Base-by-base conservation (phyloP, 2,329 filamentous ascomycete genomes). In the Sordariomycetes sp. region DNA sequence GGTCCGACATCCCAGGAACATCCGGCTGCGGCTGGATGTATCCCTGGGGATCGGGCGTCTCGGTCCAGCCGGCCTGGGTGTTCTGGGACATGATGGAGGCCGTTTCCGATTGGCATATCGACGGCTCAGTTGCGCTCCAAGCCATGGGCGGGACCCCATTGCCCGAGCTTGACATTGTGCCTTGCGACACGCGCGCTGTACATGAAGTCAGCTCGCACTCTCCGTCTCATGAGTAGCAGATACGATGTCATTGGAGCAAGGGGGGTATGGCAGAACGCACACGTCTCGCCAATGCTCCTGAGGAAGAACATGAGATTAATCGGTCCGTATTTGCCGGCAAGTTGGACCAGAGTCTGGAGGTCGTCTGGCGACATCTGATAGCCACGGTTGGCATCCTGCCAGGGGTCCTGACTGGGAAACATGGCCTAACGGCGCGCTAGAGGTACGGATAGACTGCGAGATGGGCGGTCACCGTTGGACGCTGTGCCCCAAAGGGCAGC, bases 71-170 rank as follows among this genome's bases (percentile, higher is more conserved):
- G 40, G 69, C 71, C 25, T 59, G 60, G 37, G 43, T 54, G 14
- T 55, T 57, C 58, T 72, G 68, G 3, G 72, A 74, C 58, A 70
- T 66, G 58, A 75, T 68, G 28, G 72, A 75, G 2, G 68, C 72
- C 40, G 68, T 70, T 56, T 75, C 72, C 43, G 72, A 72, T 53
- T 69, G 66, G 55, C 67, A 71, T 48, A 72, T 67, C 10, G 72
- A 75, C n/a, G 67, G 68, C 55, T 74, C 71, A 8, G 73, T 75
- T 56, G 67, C 70, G 58, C 71, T 73, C 71, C 72, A 76, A 20
- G 69, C 70, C 57, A 75, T 64, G 7, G 74, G 74, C 6, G 73
- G 72, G 10, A 57, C 55, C 7, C 70, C 72, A 61, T 70, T 74
- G 18, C 61, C 58, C 60, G 68, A 72, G 66, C 72, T 75, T 60